These are phyloP conservation scores for Cercospora canescens DNA, from an alignment of 2,329 filamentous ascomycete species.

Conservation along the genomic window DNA sequence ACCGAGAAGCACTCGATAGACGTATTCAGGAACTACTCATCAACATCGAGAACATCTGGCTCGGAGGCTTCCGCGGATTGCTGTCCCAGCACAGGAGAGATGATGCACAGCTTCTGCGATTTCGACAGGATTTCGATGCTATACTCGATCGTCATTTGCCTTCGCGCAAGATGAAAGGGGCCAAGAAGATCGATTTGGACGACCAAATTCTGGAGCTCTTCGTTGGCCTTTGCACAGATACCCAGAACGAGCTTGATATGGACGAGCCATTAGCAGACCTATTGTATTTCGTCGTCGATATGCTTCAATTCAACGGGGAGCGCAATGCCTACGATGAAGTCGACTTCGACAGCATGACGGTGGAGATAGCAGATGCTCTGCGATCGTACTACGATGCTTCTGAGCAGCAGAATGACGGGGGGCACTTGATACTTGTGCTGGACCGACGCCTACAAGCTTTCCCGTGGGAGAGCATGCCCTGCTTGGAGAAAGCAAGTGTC, in stretches of 20 bases:
- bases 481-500: slow-evolving; percentile 74
- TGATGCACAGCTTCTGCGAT: slow-evolving; percentile 43
- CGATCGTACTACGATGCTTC: slow-evolving; percentile 68
- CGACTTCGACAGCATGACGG: slow-evolving; percentile 87
- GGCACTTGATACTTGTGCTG: slow-evolving; percentile 83
- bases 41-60: slow-evolving; percentile 90
- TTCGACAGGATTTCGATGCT: slow-evolving; percentile 73
- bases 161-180: slow-evolving; percentile 64
- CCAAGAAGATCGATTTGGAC: slow-evolving; percentile 56
- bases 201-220: slow-evolving; percentile 80
- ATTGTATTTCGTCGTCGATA: slow-evolving; percentile 93
- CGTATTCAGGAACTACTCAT: slow-evolving; percentile 75
- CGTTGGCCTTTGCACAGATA: slow-evolving; percentile 76
- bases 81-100: slow-evolving; percentile 73
- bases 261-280: slow-evolving; percentile 91
- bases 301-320: slow-evolving; percentile 94
- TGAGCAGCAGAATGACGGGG: slow-evolving; percentile 37
- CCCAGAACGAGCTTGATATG: slow-evolving; percentile 67
- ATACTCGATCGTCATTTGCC: slow-evolving; percentile 82
- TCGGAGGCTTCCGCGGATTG: slow-evolving; percentile 93
- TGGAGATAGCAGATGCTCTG: slow-evolving; percentile 84
- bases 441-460: slow-evolving; percentile 90
- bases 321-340: slow-evolving; percentile 97
- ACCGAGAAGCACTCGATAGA: slow-evolving; percentile 75
- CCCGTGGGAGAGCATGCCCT: slow-evolving; percentile 94